Conservation (phyloP, 441 rosid genomes). For the Rhodomyrtus psidioides region DNA sequence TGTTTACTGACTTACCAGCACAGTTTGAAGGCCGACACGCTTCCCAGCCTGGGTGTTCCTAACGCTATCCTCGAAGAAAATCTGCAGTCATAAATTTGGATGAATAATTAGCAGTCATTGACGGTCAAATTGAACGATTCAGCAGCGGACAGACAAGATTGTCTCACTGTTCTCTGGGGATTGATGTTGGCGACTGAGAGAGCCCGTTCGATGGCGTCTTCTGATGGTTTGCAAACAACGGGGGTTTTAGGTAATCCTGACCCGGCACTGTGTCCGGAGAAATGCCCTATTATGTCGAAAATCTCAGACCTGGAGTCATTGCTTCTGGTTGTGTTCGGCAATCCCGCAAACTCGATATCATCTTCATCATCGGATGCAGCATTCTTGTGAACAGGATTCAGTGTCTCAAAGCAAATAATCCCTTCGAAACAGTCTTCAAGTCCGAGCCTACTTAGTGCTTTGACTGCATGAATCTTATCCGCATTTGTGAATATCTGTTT, state of each 20-base stretch:
- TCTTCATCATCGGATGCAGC: slow-evolving; percentile 47
- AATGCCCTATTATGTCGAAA: not conserved
- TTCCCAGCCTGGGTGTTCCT: slow-evolving; percentile 67
- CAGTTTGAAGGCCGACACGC: slow-evolving; percentile 57
- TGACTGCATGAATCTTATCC: not conserved
- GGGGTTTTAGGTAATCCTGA: slow-evolving; percentile 20
- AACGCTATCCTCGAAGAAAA: slow-evolving; percentile 72
- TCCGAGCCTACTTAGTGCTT: slow-evolving; percentile 9
- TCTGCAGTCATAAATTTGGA: slow-evolving; percentile 17
- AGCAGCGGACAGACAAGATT: not conserved
- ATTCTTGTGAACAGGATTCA: slow-evolving; percentile 44
- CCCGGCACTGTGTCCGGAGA: not conserved
- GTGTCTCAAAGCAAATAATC: slow-evolving; percentile 16
- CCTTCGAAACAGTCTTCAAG: slow-evolving; percentile 9
- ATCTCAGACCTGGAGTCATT: not conserved
- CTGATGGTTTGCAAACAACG: slow-evolving; percentile 67
- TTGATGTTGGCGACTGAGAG: slow-evolving; percentile 46
- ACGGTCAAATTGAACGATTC: not conserved
- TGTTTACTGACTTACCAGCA: slow-evolving; percentile 33
- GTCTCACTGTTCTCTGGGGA: slow-evolving; percentile 50
- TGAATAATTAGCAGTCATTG: not conserved
- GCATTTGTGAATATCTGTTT: slow-evolving; percentile 16
- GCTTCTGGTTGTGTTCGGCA: not conserved
- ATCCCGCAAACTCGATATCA: slow-evolving; percentile 17
- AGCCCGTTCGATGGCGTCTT: slow-evolving; percentile 63